Percentiles rank a stretch among this genome's conserved stretches.
phyloP scores from a whole-genome alignment of 2,329 filamentous ascomycete species.

The Laburnicola sp. region DNA sequence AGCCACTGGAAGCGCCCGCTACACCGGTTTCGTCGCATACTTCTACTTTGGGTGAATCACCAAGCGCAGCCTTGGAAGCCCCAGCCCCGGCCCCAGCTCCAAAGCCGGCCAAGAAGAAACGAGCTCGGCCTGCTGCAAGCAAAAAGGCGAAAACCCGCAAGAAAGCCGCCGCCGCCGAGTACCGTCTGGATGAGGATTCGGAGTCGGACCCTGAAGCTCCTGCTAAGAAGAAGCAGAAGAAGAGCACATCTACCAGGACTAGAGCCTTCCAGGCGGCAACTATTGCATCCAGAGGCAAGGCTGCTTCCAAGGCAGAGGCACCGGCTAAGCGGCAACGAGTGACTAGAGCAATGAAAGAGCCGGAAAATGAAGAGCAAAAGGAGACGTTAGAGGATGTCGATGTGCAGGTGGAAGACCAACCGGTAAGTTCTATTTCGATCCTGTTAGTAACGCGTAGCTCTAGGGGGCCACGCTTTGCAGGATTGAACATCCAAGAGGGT shows the following conservation, averaged over 20 bases:
- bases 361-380: background rate
- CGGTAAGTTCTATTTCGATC: background rate
- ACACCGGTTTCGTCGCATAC: background rate
- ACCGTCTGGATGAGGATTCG: constrained; percentile 2
- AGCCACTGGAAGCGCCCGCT: background rate
- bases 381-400: background rate
- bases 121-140: background rate
- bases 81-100: background rate
- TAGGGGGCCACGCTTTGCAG: too few relatives aligned
- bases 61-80: background rate
- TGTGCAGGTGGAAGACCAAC: background rate
- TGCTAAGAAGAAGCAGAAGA: constrained; percentile 12
- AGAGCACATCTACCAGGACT: background rate
- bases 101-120: background rate
- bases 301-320: background rate
- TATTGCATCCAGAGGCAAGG: background rate
- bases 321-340: background rate
- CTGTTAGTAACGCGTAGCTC: too few relatives aligned
- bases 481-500: too few relatives aligned
- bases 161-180: background rate
- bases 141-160: background rate
- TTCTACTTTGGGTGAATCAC: background rate
- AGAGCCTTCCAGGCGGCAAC: background rate
- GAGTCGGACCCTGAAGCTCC: constrained; percentile 10
- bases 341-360: too few relatives aligned